A percentile compares a stretch with the other conserved stretches of the same genome.
These are phyloP conservation scores for Endocladia muricata DNA, from an alignment of 31 red algal species.

Conservation along the genomic window DNA sequence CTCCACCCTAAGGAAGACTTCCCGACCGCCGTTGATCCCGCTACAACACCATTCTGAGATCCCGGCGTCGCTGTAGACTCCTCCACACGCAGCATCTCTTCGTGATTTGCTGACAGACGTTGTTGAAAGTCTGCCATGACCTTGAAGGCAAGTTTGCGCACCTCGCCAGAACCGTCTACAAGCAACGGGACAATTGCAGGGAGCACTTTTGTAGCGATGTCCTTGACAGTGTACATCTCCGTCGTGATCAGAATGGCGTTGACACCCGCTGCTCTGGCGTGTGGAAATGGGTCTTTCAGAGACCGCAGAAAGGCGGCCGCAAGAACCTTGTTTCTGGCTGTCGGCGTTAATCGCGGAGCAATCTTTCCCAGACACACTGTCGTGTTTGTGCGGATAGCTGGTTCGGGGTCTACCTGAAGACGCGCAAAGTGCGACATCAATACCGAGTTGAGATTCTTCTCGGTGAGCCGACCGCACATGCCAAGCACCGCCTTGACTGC, in stretches of 20 bases:
- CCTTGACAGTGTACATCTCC: conserved; percentile 48
- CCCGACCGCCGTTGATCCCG: neutral
- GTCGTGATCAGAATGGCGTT: conserved; percentile 68
- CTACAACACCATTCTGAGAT: neutral
- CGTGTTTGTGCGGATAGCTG: conserved; percentile 95
- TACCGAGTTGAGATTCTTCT: conserved; percentile 82
- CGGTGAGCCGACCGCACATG: conserved; percentile 61
- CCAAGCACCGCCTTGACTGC: conserved; percentile 72
- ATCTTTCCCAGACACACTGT: conserved; percentile 94
- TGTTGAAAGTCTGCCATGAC: conserved; percentile 51
- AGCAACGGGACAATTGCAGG: conserved; percentile 67
- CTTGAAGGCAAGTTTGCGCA: conserved; percentile 67
- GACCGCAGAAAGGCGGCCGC: conserved; percentile 85
- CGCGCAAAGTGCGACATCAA: conserved; percentile 92
- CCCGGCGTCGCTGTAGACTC: neutral
- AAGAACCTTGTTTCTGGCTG: conserved; percentile 79
- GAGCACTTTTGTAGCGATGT: conserved; percentile 69
- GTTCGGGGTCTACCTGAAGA: conserved; percentile 88
- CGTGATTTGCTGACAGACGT: conserved; percentile 32
- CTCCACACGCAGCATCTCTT: conserved; percentile 37
- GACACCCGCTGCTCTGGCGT: conserved; percentile 80
- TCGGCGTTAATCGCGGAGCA: conserved; percentile 38
- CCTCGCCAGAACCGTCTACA: conserved; percentile 68
- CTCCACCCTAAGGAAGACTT: conserved; percentile 41
- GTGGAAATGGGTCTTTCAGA: conserved; percentile 91